Evolutionary conservation across 106 monocot genomes (phyloP).

Genomic region (Posidonia australis): DNA sequence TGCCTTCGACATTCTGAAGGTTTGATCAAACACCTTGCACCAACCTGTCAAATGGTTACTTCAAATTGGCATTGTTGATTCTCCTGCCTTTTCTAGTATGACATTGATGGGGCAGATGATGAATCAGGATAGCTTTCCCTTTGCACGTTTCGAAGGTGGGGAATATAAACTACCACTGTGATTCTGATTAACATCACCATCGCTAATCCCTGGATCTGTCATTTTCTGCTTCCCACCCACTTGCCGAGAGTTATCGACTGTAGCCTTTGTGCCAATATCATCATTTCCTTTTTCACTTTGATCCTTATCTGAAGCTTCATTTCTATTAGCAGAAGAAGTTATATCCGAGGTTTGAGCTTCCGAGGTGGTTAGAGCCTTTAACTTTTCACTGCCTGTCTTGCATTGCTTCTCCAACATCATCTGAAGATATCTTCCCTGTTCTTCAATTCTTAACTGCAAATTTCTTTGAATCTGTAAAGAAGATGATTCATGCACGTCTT

Average conservation of each 20-base stretch:
- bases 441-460: constrained; percentile 30
- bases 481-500: not conserved
- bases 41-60: too few relatives aligned
- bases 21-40: too few relatives aligned
- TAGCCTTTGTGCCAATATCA: not conserved
- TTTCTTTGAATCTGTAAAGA: constrained; percentile 23
- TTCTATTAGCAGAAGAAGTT: not conserved
- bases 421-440: constrained; percentile 27
- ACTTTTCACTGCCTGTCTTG: constrained; percentile 8
- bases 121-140: constrained; percentile 6
- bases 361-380: not conserved
- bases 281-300: constrained; percentile 1
- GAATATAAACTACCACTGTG: not conserved
- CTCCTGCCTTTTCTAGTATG: not conserved
- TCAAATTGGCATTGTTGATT: too few relatives aligned
- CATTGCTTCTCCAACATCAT: constrained; percentile 33
- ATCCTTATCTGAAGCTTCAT: constrained; percentile 12
- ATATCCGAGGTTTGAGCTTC: constrained; percentile 9
- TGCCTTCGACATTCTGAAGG: too few relatives aligned
- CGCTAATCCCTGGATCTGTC: not conserved
- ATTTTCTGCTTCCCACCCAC: constrained; percentile 12
- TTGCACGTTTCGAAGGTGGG: constrained; percentile 10
- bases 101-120: not conserved
- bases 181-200: not conserved
- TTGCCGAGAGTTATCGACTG: not conserved